Conservation (phyloP, 208 protist genomes). For the Acanthamoeba rhysodes region DNA sequence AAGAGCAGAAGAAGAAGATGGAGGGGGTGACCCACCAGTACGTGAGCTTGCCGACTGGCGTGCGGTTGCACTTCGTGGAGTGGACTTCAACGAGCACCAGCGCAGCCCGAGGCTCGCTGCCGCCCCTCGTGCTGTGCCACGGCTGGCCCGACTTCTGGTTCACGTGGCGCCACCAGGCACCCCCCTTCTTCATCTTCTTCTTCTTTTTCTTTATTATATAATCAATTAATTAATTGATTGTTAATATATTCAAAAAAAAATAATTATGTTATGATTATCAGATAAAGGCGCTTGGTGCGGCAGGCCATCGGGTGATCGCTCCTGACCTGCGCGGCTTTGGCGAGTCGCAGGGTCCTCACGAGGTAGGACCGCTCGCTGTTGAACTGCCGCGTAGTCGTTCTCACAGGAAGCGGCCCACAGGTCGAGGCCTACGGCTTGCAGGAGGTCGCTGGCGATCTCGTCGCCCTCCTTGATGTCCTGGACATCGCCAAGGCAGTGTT, state of each 20-base stretch:
- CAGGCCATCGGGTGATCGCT: slow-evolving; percentile 36
- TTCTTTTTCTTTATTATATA: neutral
- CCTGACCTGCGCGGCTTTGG: slow-evolving; percentile 55
- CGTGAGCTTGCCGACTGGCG: neutral
- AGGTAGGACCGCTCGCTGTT: neutral
- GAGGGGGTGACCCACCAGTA: slow-evolving; percentile 31
- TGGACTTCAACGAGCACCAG: neutral
- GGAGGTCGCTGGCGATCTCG: neutral
- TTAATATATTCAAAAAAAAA: neutral
- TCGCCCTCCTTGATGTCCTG: neutral
- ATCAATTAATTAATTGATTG: no score
- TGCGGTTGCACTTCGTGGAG: slow-evolving; percentile 73
- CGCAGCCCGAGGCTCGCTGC: neutral
- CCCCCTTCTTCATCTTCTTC: no score
- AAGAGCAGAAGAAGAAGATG: neutral
- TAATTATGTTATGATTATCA: neutral
- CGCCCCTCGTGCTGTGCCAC: neutral
- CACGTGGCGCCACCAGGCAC: slow-evolving; percentile 62
- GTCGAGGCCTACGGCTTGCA: neutral
- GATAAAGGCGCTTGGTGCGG: slow-evolving; percentile 4
- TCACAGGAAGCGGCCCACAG: neutral
- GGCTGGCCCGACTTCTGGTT: slow-evolving; percentile 68
- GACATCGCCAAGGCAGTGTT: slow-evolving; percentile 12
- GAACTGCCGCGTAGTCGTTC: neutral
- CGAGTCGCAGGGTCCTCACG: neutral